Percentiles rank a stretch among this genome's conserved stretches.
phyloP scores from a whole-genome alignment of 1,284 basidiomycete species.

The Sanghuangporus weigelae region DNA sequence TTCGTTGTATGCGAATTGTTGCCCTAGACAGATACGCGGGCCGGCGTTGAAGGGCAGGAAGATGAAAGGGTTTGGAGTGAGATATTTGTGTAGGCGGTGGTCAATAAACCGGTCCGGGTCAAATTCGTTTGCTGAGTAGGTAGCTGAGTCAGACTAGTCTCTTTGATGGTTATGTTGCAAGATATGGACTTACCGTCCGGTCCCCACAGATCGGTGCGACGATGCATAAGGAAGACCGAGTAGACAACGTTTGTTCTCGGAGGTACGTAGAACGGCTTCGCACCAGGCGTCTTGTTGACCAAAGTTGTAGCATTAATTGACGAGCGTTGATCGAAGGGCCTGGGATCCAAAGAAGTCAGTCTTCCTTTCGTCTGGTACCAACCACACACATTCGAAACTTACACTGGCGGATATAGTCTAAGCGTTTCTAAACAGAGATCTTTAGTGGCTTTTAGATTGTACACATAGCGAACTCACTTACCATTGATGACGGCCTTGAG shows the following conservation, averaged over 20 bases:
- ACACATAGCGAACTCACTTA: conserved; percentile 3
- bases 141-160: not conserved
- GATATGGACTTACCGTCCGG: conserved; percentile 44
- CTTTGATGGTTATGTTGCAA: not conserved
- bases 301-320: conserved; percentile 38
- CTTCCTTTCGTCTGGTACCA: not conserved
- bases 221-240: conserved; percentile 57
- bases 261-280: conserved; percentile 51
- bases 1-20: conserved; percentile 65
- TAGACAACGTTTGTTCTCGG: conserved; percentile 39
- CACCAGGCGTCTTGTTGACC: conserved; percentile 36
- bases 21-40: conserved; percentile 43
- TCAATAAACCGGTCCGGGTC: conserved; percentile 43
- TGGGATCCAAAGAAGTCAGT: conserved; percentile 19
- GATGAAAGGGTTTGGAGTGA: conserved; percentile 39
- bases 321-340: conserved; percentile 46
- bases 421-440: conserved; percentile 40
- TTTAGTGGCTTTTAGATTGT: too few relatives aligned
- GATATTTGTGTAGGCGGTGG: conserved; percentile 31
- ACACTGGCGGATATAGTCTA: conserved; percentile 57
- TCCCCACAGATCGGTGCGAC: conserved; percentile 61
- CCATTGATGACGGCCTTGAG: conserved; percentile 37
- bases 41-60: conserved; percentile 47
- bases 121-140: conserved; percentile 33
- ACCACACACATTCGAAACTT: conserved; percentile 21